Conservation (phyloP, 2,329 filamentous ascomycete species). For the Aspergillus sp. region DNA sequence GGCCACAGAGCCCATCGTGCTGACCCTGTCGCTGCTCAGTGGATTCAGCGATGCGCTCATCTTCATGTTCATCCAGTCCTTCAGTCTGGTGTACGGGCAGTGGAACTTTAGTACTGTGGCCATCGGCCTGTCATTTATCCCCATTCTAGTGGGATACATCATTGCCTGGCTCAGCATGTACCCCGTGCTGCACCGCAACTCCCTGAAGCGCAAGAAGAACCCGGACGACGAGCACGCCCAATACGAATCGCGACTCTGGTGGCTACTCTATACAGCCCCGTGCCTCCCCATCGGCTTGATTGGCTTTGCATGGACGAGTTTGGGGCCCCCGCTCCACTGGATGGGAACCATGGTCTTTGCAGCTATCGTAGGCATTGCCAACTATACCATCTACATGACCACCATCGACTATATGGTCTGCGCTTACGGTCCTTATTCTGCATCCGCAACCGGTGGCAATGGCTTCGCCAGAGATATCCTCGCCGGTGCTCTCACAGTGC, state of each 20-base stretch:
- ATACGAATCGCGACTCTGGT: conserved; percentile 64
- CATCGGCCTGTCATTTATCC: conserved; percentile 55
- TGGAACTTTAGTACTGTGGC: conserved; percentile 56
- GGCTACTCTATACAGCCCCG: conserved; percentile 60
- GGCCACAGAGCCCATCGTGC: conserved; percentile 64
- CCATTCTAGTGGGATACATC: conserved; percentile 59
- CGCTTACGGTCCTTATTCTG: conserved; percentile 65
- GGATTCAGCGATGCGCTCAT: conserved; percentile 67
- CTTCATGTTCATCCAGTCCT: conserved; percentile 67
- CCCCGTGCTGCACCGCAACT: conserved; percentile 54
- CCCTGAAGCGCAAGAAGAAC: conserved; percentile 46
- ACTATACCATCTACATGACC: conserved; percentile 64
- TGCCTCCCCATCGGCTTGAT: conserved; percentile 61
- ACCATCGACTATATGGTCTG: conserved; percentile 69
- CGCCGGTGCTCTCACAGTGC: conserved; percentile 64
- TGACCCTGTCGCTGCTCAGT: conserved; percentile 59
- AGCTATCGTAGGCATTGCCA: conserved; percentile 62
- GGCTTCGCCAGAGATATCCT: conserved; percentile 66
- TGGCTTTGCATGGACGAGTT: conserved; percentile 61
- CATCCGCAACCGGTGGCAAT: conserved; percentile 68
- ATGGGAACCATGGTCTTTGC: conserved; percentile 62
- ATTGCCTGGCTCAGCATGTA: conserved; percentile 59
- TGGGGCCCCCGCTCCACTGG: conserved; percentile 60
- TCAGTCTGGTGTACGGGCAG: conserved; percentile 58
- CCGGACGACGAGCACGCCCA: conserved; percentile 57